Evolutionary conservation across 257 asterid genomes (phyloP).

Genomic region (Gentiana dahurica): DNA sequence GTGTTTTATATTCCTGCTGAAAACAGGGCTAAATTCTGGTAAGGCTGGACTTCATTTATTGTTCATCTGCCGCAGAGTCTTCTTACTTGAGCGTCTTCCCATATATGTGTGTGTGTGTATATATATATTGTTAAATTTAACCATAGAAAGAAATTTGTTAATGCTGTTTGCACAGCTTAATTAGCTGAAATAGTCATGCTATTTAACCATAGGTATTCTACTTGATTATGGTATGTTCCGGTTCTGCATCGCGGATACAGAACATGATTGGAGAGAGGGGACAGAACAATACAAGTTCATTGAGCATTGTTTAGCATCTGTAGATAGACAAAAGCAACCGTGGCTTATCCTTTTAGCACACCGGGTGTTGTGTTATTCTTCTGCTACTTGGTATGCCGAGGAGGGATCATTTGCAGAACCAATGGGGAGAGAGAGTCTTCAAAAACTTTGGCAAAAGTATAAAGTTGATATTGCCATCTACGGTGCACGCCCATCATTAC

Average conservation of each 20-base stretch:
- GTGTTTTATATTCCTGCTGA: constrained; percentile 86
- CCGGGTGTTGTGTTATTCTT: constrained; percentile 79
- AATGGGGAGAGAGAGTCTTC: constrained; percentile 87
- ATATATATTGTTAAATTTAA: too few relatives aligned
- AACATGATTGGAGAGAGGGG: constrained; percentile 91
- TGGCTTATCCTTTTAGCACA: constrained; percentile 84
- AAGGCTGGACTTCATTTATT: not conserved
- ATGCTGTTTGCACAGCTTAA: too few relatives aligned
- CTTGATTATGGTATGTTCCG: constrained; percentile 89
- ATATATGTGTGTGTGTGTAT: too few relatives aligned
- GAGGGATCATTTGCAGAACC: constrained; percentile 81
- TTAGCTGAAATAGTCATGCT: too few relatives aligned
- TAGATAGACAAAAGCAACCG: constrained; percentile 73
- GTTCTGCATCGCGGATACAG: constrained; percentile 79
- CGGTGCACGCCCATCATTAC: constrained; percentile 61
- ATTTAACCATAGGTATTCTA: constrained; percentile 44
- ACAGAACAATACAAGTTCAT: constrained; percentile 73
- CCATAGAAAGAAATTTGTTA: too few relatives aligned
- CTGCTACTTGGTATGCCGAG: constrained; percentile 32
- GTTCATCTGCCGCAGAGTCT: too few relatives aligned
- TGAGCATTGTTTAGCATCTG: constrained; percentile 69
- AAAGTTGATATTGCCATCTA: constrained; percentile 76
- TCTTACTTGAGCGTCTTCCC: too few relatives aligned
- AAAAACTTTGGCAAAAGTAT: constrained; percentile 86
- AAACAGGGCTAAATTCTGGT: constrained; percentile 92